Evolutionary conservation across 495 filamentous ascomycete genomes (phyloP), one percentile per base, ranked within the genome.

Genomic region (Xeromyces bisporus): DNA sequence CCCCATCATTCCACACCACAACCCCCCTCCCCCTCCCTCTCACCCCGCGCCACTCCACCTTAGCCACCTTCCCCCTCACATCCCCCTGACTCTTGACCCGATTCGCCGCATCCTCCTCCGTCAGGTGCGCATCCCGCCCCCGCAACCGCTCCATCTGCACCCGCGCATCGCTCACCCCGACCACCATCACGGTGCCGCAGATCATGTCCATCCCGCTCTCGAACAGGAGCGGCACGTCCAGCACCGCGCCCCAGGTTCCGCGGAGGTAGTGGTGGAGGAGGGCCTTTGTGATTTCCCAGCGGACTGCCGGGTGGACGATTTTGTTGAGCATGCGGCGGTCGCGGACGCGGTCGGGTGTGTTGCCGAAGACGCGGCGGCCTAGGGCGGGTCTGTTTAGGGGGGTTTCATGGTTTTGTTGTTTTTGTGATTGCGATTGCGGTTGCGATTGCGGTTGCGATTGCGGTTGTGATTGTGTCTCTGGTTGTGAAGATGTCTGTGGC

Each of bases 151-250:
- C 42, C 68, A 93, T 85, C 64, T 97, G 89, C 14, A 83, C 62
- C 20, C 53, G 65, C 0, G 77, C 73, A 41, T 84, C 75, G 7
- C 48, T 53, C 7, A 93, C 82, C 0, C 73, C 80, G 0, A 97
- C 85, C 7, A 97, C 84, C 30, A 93, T 47, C 0, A 94, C 79
- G 3, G 68, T 70, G 0, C 82, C 80, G 42, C 82, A 92, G 28
- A 86, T 64, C 15, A 69, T 39, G 43, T 97, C 89, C 60, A 92
- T 71, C 2, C 71, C 70, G 36, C 65, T 67, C 60, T 97, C 89
- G 46, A 91, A 94, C 11, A 97, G 67, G 24, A 97, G 56, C 26
- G 89, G 89, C 1, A 97, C 72, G 46, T 97, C 89, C 7, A 97
- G 56, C n/a, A 96, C 77, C 7, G 91, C 81, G 0, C 81, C 85